phyloP scores from a whole-genome alignment of 2,329 filamentous ascomycete species.

The Claviceps monticola region DNA sequence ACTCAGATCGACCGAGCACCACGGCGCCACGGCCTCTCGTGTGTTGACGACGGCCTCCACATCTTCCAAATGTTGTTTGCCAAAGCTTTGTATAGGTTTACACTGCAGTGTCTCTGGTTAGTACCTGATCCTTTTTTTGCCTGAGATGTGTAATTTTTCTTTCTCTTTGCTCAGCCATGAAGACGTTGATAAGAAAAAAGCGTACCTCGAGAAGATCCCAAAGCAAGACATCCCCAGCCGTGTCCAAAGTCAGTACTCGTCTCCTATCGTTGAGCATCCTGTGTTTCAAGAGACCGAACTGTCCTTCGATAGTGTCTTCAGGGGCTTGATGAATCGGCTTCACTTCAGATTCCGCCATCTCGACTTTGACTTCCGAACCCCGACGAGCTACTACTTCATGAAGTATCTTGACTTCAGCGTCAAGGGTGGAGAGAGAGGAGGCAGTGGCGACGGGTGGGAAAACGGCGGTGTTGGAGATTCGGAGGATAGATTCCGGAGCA shows the following conservation, averaged over 20 bases:
- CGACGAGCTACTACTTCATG: constrained; percentile 29
- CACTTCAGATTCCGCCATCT: constrained; percentile 20
- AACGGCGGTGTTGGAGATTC: constrained; percentile 70
- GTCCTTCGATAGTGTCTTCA: constrained; percentile 79
- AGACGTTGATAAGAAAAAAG: neutral
- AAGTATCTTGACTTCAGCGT: constrained; percentile 41
- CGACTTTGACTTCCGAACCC: constrained; percentile 17
- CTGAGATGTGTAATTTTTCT: no score
- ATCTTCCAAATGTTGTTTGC: constrained; percentile 86
- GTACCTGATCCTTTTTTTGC: neutral
- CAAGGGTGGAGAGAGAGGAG: constrained; percentile 35
- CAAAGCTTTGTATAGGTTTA: constrained; percentile 77
- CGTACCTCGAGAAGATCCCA: constrained; percentile 83
- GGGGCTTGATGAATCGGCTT: constrained; percentile 55
- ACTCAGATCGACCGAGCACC: constrained; percentile 90
- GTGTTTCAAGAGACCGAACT: constrained; percentile 90
- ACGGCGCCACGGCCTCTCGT: constrained; percentile 77
- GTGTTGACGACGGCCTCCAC: constrained; percentile 81
- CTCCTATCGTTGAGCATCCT: constrained; percentile 81
- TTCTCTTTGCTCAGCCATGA: neutral
- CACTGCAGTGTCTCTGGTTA: constrained; percentile 41
- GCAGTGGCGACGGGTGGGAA: constrained; percentile 47
- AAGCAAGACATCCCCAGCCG: constrained; percentile 82
- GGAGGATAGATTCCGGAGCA: constrained; percentile 61
- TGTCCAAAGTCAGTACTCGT: constrained; percentile 81